Conservation (phyloP, 192 early-diverging fungal genomes). For the Podochytrium sp. region DNA sequence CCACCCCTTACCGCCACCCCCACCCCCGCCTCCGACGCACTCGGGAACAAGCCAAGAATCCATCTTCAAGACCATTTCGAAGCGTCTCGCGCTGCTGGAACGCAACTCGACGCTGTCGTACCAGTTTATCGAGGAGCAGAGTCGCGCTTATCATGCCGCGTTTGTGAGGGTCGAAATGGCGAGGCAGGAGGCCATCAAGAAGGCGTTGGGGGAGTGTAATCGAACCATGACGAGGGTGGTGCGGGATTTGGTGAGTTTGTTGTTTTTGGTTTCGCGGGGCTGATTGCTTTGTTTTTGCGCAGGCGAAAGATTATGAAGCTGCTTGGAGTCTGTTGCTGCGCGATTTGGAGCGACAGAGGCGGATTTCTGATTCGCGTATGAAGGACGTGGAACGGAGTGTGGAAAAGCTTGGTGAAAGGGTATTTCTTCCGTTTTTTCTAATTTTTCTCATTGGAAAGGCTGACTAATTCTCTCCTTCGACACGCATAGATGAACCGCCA, state of each 20-base stretch:
- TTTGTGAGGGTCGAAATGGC: constrained; percentile 33
- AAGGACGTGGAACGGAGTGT: constrained; percentile 16
- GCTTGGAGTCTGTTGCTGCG: constrained; percentile 26
- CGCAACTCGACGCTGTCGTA: constrained; percentile 69
- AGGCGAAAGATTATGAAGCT: constrained; percentile 36
- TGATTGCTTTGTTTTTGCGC: neutral
- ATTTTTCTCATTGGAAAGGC: neutral
- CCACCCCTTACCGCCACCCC: too few species aligned
- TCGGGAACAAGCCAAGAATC: constrained; percentile 51
- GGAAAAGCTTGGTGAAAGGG: constrained; percentile 30
- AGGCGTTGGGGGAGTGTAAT: constrained; percentile 39
- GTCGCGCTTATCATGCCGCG: constrained; percentile 42
- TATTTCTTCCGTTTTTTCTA: neutral
- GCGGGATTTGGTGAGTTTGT: constrained; percentile 39
- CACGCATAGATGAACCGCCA: constrained; percentile 33
- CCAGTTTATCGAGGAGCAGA: constrained; percentile 49
- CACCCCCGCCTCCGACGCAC: too few species aligned
- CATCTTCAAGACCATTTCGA: constrained; percentile 91
- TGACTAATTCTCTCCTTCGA: neutral
- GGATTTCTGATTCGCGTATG: constrained; percentile 9
- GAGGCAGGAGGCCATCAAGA: constrained; percentile 32
- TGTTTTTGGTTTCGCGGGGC: neutral
- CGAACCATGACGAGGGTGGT: constrained; percentile 37
- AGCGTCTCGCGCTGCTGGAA: constrained; percentile 78
- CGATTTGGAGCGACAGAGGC: constrained; percentile 29